These are phyloP conservation scores for Trichophyton simii DNA, from an alignment of 2,329 filamentous ascomycete species.

Conservation along the genomic window DNA sequence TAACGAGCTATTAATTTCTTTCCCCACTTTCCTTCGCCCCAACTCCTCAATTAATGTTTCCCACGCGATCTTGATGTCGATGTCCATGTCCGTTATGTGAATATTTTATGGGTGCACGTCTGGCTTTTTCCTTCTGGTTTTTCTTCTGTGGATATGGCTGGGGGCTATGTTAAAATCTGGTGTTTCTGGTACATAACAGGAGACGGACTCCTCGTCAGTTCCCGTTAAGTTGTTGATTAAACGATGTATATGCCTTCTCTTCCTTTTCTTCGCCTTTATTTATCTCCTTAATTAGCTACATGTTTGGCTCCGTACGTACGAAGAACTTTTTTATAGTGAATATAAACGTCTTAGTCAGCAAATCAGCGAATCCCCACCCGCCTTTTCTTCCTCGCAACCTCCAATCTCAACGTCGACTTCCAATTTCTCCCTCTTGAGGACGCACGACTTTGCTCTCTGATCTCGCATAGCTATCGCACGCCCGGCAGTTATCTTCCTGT, in stretches of 20 bases:
- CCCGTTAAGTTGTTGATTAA: not conserved
- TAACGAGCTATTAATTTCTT: not conserved
- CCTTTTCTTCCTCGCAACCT: not conserved
- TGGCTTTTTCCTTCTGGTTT: not conserved
- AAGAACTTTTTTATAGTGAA: not conserved
- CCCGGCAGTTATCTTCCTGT: not conserved
- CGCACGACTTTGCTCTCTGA: not conserved
- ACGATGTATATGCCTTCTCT: not conserved
- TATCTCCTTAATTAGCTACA: too few relatives aligned
- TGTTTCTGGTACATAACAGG: not conserved
- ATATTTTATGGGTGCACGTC: not conserved
- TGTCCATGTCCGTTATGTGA: not conserved
- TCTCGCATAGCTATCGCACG: not conserved
- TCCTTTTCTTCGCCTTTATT: not conserved
- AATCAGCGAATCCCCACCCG: not conserved
- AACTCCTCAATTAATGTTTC: not conserved
- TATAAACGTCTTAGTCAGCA: not conserved
- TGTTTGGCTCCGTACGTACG: not conserved
- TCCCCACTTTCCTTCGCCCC: not conserved
- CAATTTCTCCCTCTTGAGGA: not conserved
- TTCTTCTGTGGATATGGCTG: not conserved
- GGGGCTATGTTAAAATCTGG: not conserved
- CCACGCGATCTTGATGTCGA: not conserved
- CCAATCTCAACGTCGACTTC: not conserved
- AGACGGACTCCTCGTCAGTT: not conserved